Evolutionary conservation across 2,329 filamentous ascomycete species (phyloP).

Genomic region (Aspergillus phoenicis): DNA sequence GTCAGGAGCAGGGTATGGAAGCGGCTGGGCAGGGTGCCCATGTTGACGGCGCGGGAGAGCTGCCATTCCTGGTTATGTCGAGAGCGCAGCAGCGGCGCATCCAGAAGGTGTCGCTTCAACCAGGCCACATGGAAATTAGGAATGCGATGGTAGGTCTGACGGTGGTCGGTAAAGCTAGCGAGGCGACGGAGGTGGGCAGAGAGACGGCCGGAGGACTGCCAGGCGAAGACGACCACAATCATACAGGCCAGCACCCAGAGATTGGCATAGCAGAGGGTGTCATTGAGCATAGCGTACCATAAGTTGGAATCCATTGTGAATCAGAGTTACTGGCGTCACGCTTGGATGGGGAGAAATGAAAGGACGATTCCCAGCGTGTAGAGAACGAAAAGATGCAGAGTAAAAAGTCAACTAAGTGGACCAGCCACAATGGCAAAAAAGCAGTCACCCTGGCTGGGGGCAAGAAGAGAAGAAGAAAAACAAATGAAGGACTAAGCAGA

Average conservation of each 20-base stretch:
- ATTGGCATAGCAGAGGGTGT: conserved; percentile 8
- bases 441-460: neutral
- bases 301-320: conserved; percentile 1
- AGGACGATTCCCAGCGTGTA: neutral
- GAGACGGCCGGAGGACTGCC: neutral
- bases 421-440: neutral
- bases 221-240: conserved; percentile 7
- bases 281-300: conserved; percentile 8
- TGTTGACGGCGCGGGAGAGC: conserved; percentile 43
- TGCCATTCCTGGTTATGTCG: conserved; percentile 49
- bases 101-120: conserved; percentile 54
- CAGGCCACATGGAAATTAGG: neutral
- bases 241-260: conserved; percentile 6
- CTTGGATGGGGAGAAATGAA: neutral
- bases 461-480: neutral
- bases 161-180: neutral
- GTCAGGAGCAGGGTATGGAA: conserved; percentile 45
- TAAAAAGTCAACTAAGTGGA: neutral
- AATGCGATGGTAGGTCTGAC: neutral
- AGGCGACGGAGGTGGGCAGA: too few relatives aligned
- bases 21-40: conserved; percentile 49
- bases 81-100: conserved; percentile 46
- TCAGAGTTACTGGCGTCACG: neutral
- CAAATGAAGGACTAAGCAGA: neutral
- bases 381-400: neutral